Evolutionary conservation across 352 stramenopile species (phyloP).

Genomic region (Thraustochytrium sp.): DNA sequence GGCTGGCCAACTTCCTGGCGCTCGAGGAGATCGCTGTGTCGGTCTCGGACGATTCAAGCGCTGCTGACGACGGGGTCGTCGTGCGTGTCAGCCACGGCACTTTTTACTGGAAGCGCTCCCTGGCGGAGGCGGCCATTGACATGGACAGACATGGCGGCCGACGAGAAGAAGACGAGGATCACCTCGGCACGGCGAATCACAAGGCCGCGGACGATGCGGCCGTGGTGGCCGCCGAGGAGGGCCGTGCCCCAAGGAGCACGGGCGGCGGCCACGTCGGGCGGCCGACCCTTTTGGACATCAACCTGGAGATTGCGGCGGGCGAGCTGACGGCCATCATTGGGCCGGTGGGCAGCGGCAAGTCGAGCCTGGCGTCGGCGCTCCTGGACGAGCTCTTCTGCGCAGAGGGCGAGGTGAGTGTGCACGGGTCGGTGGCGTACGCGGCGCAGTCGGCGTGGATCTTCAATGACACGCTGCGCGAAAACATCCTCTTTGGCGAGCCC

Average conservation of each 20-base stretch:
- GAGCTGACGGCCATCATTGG: constrained; percentile 55
- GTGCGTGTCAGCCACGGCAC: background rate
- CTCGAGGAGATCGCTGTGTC: background rate
- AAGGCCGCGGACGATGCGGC: background rate
- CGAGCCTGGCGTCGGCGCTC: constrained; percentile 55
- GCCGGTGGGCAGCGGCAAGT: constrained; percentile 60
- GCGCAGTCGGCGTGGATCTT: constrained; percentile 66
- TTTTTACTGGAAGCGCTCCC: background rate
- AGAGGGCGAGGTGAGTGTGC: background rate
- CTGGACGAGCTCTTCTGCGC: constrained; percentile 54
- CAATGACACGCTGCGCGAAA: constrained; percentile 64
- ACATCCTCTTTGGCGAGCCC: constrained; percentile 62
- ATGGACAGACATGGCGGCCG: background rate
- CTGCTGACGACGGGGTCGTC: background rate
- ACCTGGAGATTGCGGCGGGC: background rate
- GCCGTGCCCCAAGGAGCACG: background rate
- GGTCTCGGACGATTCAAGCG: background rate
- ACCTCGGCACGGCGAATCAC: too few relatives aligned
- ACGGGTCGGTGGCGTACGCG: background rate
- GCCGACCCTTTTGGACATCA: background rate
- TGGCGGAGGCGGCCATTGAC: background rate
- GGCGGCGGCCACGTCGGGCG: background rate
- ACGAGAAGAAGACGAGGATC: background rate
- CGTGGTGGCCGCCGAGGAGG: background rate
- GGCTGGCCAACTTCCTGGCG: background rate